Evolutionary conservation across 805 yeast species (phyloP), one percentile per base, ranked within the genome.

Genomic region (Kodamaea lidongshanica): DNA sequence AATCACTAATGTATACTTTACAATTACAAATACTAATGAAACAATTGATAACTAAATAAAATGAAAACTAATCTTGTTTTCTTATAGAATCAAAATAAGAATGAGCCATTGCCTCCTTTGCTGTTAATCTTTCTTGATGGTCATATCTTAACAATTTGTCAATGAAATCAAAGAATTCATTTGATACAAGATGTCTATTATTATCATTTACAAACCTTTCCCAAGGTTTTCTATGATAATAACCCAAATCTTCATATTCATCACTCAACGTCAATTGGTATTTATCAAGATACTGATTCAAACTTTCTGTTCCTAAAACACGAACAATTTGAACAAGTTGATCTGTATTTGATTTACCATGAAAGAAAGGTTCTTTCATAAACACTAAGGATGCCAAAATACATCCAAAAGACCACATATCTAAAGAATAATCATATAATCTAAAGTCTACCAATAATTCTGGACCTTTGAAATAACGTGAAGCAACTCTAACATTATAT

Each of bases 401-500:
- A 36, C 95, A 88, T 10, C 95, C 96, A 39, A 74, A 79, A 8
- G 94, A 79, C 96, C 96, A 87, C 46, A 87, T 55, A 54, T 87
- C 96, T 34, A 87, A 65, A 8, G 92, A 80, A 55, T 87, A 87
- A 57, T 87, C 95, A 57, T 87, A 87, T 51, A 74, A 78, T 44
- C 84, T 79, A 46, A 76, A 70, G 50, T 87, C 87, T 7, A 87
- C 85, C 35, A 87, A 66, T 42, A 87, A 65, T 58, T 87, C 96
- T 1, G 96, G 96, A 7, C 94, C 95, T 61, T 87, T 87, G 59
- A 80, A 86, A 57, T 84, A 86, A 37, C 96, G 72, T 5, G 94
- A 81, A 0, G 96, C 95, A 19, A 87, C 96, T 38, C 96, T 70
- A 13, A 85, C 95, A 48, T 87, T 87, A 59, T 84, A 87, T 43